phyloP scores from a whole-genome alignment of 305 asterid genomes.

The Solanum hybrid region DNA sequence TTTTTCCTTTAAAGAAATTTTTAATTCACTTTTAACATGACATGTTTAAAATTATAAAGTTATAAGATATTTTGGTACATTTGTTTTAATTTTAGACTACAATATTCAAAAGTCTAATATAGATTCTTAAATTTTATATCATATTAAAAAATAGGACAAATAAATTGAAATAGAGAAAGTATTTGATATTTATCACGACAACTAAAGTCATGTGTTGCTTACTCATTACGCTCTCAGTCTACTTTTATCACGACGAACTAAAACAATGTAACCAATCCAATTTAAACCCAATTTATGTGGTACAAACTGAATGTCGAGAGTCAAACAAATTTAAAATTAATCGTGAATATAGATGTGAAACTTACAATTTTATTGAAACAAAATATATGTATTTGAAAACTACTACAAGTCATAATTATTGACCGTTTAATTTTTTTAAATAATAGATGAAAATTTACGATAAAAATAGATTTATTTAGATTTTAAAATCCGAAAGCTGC shows the following conservation, averaged over 20 bases:
- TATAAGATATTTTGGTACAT: not conserved
- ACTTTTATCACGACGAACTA: not conserved
- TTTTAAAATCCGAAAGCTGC: not conserved
- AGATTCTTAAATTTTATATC: not conserved
- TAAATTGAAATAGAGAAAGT: no score
- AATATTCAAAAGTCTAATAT: not conserved
- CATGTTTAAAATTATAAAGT: not conserved
- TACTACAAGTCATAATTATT: no score
- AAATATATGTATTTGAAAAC: not conserved
- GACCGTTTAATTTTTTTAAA: no score
- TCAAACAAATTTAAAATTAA: not conserved
- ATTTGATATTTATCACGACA: not conserved
- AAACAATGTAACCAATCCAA: not conserved
- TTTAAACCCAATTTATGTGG: not conserved
- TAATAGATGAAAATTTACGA: not conserved
- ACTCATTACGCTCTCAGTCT: not conserved
- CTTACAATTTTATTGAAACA: not conserved
- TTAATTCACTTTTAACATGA: not conserved
- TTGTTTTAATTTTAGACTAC: not conserved
- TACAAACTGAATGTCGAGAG: not conserved
- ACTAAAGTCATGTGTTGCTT: not conserved
- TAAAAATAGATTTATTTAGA: no score
- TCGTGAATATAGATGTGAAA: not conserved
- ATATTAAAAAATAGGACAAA: not conserved
- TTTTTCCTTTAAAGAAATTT: no score